Evolutionary conservation across 139 green algal genomes (phyloP).

Genomic region (Closterium sp.): DNA sequence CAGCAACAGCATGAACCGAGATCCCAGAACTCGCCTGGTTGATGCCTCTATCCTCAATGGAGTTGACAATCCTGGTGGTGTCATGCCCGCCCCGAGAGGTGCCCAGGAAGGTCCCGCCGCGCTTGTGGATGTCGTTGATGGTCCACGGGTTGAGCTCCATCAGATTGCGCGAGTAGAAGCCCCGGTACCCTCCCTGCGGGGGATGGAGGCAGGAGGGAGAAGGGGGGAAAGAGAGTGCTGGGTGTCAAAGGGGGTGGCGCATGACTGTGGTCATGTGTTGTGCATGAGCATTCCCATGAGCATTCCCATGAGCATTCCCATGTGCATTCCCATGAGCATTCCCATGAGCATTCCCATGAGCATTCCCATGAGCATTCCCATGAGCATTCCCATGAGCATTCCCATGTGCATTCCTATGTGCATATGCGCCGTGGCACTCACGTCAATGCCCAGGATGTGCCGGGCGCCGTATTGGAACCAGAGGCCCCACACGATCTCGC

Average conservation of each 20-base stretch:
- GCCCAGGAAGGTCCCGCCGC: slow-evolving; percentile 94
- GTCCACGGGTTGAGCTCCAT: slow-evolving; percentile 75
- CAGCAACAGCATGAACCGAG: no score
- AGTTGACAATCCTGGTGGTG: slow-evolving; percentile 93
- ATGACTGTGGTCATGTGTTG: no score
- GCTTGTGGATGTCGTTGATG: slow-evolving; percentile 92
- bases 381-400: background rate
- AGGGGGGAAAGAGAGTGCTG: background rate
- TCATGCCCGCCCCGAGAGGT: slow-evolving; percentile 89
- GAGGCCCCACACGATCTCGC: slow-evolving; percentile 59
- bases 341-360: background rate
- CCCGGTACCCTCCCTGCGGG: slow-evolving; percentile 73
- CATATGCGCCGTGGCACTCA: slow-evolving; percentile 7
- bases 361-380: background rate
- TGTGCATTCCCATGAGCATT: background rate
- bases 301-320: background rate
- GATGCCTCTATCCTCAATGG: slow-evolving; percentile 90
- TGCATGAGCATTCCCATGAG: background rate
- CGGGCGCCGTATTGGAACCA: slow-evolving; percentile 54
- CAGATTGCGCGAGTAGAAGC: slow-evolving; percentile 71
- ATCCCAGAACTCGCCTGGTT: slow-evolving; percentile 98
- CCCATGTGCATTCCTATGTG: background rate
- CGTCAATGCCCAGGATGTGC: slow-evolving; percentile 75
- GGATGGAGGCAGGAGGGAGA: background rate
- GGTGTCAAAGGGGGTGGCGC: background rate